A percentile compares a stretch with the other conserved stretches of the same genome.
Conservation (phyloP, 2,329 filamentous ascomycete species). For the Epichloe sp. region DNA sequence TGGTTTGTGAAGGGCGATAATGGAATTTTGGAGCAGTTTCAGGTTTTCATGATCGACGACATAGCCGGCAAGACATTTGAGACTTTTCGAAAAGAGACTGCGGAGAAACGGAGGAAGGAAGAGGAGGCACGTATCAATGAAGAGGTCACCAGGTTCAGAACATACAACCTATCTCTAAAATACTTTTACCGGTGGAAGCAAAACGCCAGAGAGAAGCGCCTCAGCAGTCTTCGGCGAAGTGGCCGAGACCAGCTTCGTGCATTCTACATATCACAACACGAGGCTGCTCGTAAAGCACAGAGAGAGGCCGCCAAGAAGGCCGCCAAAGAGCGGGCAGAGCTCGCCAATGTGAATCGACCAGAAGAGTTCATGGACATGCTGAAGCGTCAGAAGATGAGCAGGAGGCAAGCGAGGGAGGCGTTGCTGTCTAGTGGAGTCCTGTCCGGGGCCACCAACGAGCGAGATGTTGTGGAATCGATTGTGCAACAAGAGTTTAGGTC, state of each 20-base stretch:
- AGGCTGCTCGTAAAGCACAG: conserved; percentile 18
- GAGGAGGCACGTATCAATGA: conserved; percentile 34
- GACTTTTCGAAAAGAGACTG: conserved; percentile 26
- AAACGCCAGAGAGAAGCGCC: conserved; percentile 32
- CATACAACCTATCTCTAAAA: conserved; percentile 36
- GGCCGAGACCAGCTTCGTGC: conserved; percentile 37
- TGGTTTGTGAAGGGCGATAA: conserved; percentile 43
- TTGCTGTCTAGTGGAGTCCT: conserved; percentile 30
- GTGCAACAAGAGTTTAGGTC: conserved; percentile 16
- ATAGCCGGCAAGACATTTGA: conserved; percentile 30
- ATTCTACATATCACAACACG: conserved; percentile 28
- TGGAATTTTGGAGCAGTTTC: conserved; percentile 39
- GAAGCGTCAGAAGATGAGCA: conserved; percentile 17
- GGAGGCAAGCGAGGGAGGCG: conserved; percentile 21
- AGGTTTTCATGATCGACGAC: conserved; percentile 30
- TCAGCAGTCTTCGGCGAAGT: conserved; percentile 35
- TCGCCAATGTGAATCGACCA: conserved; percentile 18
- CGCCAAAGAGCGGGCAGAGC: conserved; percentile 14
- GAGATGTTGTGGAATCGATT: conserved; percentile 21
- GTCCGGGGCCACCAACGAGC: conserved; percentile 26
- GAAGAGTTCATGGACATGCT: conserved; percentile 23
- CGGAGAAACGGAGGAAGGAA: conserved; percentile 28
- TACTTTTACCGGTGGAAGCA: conserved; percentile 45
- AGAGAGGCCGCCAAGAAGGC: conserved; percentile 20
- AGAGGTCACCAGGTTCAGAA: conserved; percentile 34